phyloP scores from a whole-genome alignment of 805 yeast species.

The Hanseniaspora vineae region DNA sequence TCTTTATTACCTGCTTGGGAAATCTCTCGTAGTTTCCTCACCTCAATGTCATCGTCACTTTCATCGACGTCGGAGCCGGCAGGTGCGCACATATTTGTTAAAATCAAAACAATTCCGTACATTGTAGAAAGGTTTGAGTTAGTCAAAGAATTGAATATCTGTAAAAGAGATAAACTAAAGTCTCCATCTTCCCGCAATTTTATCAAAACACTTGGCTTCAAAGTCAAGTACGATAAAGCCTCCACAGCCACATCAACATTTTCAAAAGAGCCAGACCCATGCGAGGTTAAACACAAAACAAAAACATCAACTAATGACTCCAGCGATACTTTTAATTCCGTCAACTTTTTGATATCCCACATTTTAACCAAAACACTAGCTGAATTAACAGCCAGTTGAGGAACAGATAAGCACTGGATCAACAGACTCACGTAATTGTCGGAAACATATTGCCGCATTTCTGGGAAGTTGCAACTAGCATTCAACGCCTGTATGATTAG shows the following conservation, averaged over 20 bases:
- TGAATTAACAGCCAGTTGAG: conserved; percentile 23
- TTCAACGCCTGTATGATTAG: conserved; percentile 27
- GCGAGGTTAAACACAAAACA: conserved; percentile 7
- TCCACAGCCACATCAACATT: conserved; percentile 24
- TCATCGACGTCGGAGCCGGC: conserved; percentile 16
- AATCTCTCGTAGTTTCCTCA: conserved; percentile 1
- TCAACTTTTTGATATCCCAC: conserved; percentile 37
- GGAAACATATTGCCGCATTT: conserved; percentile 34
- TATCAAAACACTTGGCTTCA: conserved; percentile 27
- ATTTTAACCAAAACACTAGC: conserved; percentile 40
- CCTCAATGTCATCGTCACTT: conserved; percentile 6
- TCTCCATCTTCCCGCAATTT: conserved; percentile 26
- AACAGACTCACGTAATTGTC: conserved; percentile 31
- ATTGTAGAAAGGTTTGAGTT: conserved; percentile 8
- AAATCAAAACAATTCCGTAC: conserved; percentile 23
- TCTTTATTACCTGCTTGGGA: not conserved
- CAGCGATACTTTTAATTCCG: conserved; percentile 16
- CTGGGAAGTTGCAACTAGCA: conserved; percentile 38
- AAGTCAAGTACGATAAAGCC: conserved; percentile 37
- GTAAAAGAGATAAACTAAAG: conserved; percentile 21
- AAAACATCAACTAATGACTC: conserved; percentile 24
- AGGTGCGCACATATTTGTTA: conserved; percentile 22
- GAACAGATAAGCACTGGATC: conserved; percentile 23
- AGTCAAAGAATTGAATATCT: conserved; percentile 9
- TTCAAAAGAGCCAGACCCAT: conserved; percentile 4